These are phyloP conservation scores for Wickerhamiella sergipiensis DNA, from an alignment of 805 yeast genomes.

Conservation along the genomic window DNA sequence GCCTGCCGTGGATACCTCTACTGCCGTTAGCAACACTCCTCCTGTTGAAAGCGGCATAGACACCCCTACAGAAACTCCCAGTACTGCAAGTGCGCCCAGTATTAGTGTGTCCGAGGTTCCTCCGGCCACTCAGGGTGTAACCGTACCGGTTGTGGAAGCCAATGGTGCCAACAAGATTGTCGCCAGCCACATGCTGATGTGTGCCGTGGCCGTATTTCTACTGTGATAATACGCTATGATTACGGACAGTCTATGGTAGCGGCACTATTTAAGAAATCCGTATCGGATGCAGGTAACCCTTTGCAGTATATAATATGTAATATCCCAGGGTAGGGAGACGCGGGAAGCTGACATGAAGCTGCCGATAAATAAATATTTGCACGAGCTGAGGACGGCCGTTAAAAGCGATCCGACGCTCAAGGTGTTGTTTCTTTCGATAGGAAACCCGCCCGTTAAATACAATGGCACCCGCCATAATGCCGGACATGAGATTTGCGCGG, in stretches of 20 bases:
- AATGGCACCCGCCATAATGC: slow-evolving; percentile 61
- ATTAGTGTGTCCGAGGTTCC: background rate
- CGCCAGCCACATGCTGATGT: background rate
- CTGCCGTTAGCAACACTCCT: background rate
- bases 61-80: background rate
- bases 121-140: background rate
- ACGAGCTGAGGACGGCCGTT: slow-evolving; percentile 7
- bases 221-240: background rate
- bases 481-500: slow-evolving; percentile 46
- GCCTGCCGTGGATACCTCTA: too few species aligned
- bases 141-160: background rate
- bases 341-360: slow-evolving; percentile 1
- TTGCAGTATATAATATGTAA: too few species aligned
- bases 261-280: too few species aligned
- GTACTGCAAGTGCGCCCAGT: background rate
- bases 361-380: slow-evolving; percentile 16
- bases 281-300: too few species aligned
- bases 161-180: background rate
- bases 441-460: slow-evolving; percentile 61
- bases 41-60: background rate
- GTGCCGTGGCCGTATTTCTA: background rate
- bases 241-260: background rate
- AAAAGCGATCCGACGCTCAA: slow-evolving; percentile 6
- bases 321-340: background rate
- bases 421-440: slow-evolving; percentile 34